phyloP scores from a whole-genome alignment of 2,329 filamentous ascomycete species.

The Fusarium phyllophilum region DNA sequence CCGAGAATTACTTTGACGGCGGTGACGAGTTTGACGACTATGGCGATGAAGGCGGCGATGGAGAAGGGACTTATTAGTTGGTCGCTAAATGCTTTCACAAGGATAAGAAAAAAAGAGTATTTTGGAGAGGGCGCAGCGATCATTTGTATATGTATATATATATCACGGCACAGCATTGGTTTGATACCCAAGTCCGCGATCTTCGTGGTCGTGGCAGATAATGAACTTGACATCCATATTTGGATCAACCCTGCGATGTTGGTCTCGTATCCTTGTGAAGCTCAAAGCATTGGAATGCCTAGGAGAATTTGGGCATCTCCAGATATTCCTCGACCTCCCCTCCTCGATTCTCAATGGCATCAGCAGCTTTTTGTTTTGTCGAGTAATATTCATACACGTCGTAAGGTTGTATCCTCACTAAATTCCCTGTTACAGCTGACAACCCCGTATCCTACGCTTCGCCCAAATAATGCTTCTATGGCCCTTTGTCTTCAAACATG shows the following conservation, averaged over 20 bases:
- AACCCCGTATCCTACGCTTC: neutral
- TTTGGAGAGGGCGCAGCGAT: conserved; percentile 17
- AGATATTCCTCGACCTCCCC: neutral
- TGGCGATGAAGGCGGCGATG: conserved; percentile 64
- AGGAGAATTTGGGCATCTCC: neutral
- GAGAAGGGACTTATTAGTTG: conserved; percentile 53
- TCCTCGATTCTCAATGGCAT: neutral
- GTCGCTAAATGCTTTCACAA: neutral
- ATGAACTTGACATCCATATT: conserved; percentile 27
- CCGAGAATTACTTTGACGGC: conserved; percentile 69
- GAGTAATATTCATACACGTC: conserved; percentile 45
- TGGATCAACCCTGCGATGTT: neutral
- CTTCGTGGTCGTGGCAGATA: conserved; percentile 32
- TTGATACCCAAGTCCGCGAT: conserved; percentile 44
- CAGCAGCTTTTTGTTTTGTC: conserved; percentile 7
- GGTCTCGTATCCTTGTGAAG: neutral
- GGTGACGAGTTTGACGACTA: conserved; percentile 65
- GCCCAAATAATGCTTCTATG: conserved; percentile 3
- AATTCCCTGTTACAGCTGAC: conserved; percentile 10
- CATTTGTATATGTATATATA: conserved; percentile 38
- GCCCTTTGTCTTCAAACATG: neutral
- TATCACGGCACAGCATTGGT: conserved; percentile 26
- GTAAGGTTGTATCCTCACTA: conserved; percentile 28
- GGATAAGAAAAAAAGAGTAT: conserved; percentile 6
- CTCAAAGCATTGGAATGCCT: neutral